These are phyloP conservation scores for Cornus controversa DNA, from an alignment of 148 eudicot genomes.

Conservation along the genomic window DNA sequence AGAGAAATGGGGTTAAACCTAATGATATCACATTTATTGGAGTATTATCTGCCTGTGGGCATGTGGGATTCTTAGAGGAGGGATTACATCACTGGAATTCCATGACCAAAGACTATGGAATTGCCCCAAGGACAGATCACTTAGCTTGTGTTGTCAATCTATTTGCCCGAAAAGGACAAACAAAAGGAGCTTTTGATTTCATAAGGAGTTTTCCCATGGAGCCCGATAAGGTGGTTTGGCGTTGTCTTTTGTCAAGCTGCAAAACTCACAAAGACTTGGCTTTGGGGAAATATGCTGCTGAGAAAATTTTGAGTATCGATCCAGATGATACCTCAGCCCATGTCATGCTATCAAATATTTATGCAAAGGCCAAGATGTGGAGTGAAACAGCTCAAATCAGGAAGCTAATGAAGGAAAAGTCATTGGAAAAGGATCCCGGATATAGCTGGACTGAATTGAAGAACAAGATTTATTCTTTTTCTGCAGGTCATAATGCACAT, in stretches of 20 bases:
- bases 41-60: constrained; percentile 44
- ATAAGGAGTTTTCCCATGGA: constrained; percentile 16
- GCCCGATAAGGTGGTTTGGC: constrained; percentile 46
- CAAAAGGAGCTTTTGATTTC: constrained; percentile 32
- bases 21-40: constrained; percentile 38
- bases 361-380: constrained; percentile 44
- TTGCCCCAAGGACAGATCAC: constrained; percentile 38
- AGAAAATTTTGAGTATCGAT: constrained; percentile 35
- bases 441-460: constrained; percentile 40
- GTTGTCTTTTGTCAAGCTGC: constrained; percentile 46
- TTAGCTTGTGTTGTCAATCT: constrained; percentile 38
- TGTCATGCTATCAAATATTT: constrained; percentile 43
- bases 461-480: constrained; percentile 23
- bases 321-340: constrained; percentile 42
- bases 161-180: constrained; percentile 34
- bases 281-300: constrained; percentile 38
- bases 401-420: constrained; percentile 28
- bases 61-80: constrained; percentile 34
- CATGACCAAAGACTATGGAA: constrained; percentile 29
- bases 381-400: constrained; percentile 36
- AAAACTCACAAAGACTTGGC: constrained; percentile 29
- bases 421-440: constrained; percentile 41
- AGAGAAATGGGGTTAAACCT: constrained; percentile 26
- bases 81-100: constrained; percentile 32
- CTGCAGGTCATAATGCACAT: constrained; percentile 14